Percentiles rank a stretch among this genome's conserved stretches.
phyloP scores from a whole-genome alignment of 78 protist species.

The Planoprotostelium fungivorum region DNA sequence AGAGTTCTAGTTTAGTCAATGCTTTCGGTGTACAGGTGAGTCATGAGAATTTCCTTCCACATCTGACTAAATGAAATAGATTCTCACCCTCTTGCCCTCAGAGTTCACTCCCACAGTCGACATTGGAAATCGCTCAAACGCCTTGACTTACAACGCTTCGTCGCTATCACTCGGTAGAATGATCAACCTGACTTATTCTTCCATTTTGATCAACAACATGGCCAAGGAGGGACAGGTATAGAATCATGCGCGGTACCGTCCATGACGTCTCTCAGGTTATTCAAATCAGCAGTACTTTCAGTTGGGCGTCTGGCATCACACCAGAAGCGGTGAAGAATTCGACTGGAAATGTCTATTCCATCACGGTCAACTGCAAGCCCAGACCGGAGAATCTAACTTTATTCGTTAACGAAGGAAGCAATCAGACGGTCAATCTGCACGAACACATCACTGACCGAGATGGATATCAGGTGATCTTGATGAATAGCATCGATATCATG shows the following conservation, averaged over 20 bases:
- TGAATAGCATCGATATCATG: not conserved
- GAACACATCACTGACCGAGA: not conserved
- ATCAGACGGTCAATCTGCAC: not conserved
- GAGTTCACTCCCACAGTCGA: no score
- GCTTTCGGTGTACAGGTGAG: no score
- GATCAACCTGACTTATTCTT: no score
- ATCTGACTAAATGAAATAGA: no score
- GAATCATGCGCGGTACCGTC: not conserved
- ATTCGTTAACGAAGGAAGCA: not conserved
- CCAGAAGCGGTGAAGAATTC: not conserved
- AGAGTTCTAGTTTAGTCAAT: no score
- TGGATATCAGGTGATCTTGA: not conserved
- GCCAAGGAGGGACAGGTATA: not conserved
- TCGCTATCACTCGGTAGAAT: not conserved
- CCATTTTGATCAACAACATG: not conserved
- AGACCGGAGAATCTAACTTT: not conserved
- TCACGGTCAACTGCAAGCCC: not conserved
- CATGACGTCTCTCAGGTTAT: not conserved
- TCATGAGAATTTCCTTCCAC: no score
- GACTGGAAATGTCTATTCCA: not conserved
- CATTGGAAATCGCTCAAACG: no score
- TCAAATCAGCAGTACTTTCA: no score
- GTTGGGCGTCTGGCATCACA: not conserved
- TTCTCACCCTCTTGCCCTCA: no score
- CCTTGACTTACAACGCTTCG: not conserved